A percentile compares a stretch with the other conserved stretches of the same genome.
phyloP scores from a whole-genome alignment of 2,329 filamentous ascomycete genomes.

The Stagonosporopsis chrysanthemi region DNA sequence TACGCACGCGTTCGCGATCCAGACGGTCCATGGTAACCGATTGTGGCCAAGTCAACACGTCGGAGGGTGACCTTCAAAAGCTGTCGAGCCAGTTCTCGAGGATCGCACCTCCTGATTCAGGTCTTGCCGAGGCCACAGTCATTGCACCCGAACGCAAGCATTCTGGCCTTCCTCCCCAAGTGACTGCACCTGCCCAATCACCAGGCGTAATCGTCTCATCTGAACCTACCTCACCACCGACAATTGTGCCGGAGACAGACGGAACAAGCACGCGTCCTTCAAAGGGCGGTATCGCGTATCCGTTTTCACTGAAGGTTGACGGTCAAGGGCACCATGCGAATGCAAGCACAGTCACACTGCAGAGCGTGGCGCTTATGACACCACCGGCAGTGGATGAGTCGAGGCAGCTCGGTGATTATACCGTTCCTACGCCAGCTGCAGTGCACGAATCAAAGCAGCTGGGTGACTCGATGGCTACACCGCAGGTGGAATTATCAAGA shows the following conservation, averaged over 20 bases:
- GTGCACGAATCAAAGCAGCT: slow-evolving; percentile 25
- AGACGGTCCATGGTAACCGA: slow-evolving; percentile 44
- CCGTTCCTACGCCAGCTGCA: slow-evolving; percentile 29
- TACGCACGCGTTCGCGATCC: slow-evolving; percentile 39
- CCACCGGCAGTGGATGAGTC: slow-evolving; percentile 31
- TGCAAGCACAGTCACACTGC: slow-evolving; percentile 74
- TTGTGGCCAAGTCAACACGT: slow-evolving; percentile 37
- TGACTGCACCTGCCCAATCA: slow-evolving; percentile 15
- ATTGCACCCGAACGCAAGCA: slow-evolving; percentile 40
- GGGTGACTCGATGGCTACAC: slow-evolving; percentile 1
- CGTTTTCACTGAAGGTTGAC: slow-evolving; percentile 70
- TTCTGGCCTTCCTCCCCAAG: slow-evolving; percentile 31
- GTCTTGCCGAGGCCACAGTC: slow-evolving; percentile 38
- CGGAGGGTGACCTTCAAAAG: slow-evolving; percentile 28
- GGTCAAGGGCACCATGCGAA: slow-evolving; percentile 59
- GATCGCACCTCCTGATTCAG: slow-evolving; percentile 30
- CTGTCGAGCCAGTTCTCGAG: slow-evolving; percentile 15
- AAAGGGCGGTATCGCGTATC: slow-evolving; percentile 73
- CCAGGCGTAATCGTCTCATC: slow-evolving; percentile 33
- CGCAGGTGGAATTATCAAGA: background rate
- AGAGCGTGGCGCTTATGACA: slow-evolving; percentile 43
- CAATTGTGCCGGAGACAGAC: slow-evolving; percentile 56
- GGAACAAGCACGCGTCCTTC: slow-evolving; percentile 69
- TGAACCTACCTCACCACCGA: slow-evolving; percentile 41
- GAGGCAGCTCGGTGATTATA: slow-evolving; percentile 13